phyloP scores from a whole-genome alignment of 306 rosid genomes.

The Pueraria montana region DNA sequence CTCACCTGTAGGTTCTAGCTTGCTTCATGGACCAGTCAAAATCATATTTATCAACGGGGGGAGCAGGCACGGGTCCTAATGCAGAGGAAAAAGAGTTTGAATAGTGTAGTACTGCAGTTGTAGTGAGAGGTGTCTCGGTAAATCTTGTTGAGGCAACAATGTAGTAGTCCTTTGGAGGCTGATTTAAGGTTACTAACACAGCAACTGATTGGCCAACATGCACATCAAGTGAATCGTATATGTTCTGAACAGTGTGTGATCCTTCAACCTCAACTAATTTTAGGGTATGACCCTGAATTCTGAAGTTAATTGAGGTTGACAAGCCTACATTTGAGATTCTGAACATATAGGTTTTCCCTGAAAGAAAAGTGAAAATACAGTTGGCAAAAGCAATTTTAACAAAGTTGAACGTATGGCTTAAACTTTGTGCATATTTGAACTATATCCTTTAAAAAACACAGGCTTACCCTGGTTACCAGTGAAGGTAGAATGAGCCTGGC shows the following conservation, averaged over 20 bases:
- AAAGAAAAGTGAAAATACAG: slow-evolving; percentile 38
- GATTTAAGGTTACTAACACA: slow-evolving; percentile 82
- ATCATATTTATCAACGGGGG: slow-evolving; percentile 62
- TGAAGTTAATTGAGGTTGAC: slow-evolving; percentile 81
- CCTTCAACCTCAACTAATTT: slow-evolving; percentile 96
- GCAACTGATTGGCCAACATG: slow-evolving; percentile 95
- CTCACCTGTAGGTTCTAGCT: slow-evolving; percentile 79
- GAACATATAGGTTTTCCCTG: slow-evolving; percentile 96
- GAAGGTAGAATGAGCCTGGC: slow-evolving; percentile 70
- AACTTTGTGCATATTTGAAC: slow-evolving; percentile 1
- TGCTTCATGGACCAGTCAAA: slow-evolving; percentile 90
- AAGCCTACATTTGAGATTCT: slow-evolving; percentile 93
- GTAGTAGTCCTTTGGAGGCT: slow-evolving; percentile 84
- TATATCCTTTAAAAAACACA: neutral
- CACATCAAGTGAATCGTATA: slow-evolving; percentile 87
- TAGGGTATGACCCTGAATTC: slow-evolving; percentile 84
- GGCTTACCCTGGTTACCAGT: slow-evolving; percentile 77
- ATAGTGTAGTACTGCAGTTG: slow-evolving; percentile 80
- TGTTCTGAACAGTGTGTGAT: slow-evolving; percentile 81
- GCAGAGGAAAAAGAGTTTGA: slow-evolving; percentile 70
- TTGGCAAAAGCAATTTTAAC: slow-evolving; percentile 32
- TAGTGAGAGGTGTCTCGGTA: slow-evolving; percentile 62
- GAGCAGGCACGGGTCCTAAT: slow-evolving; percentile 81
- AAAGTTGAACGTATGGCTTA: slow-evolving; percentile 17
- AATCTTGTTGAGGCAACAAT: slow-evolving; percentile 92